These are phyloP conservation scores for Macrocybe gigantea DNA, from an alignment of 768 basidiomycete genomes.

Conservation along the genomic window DNA sequence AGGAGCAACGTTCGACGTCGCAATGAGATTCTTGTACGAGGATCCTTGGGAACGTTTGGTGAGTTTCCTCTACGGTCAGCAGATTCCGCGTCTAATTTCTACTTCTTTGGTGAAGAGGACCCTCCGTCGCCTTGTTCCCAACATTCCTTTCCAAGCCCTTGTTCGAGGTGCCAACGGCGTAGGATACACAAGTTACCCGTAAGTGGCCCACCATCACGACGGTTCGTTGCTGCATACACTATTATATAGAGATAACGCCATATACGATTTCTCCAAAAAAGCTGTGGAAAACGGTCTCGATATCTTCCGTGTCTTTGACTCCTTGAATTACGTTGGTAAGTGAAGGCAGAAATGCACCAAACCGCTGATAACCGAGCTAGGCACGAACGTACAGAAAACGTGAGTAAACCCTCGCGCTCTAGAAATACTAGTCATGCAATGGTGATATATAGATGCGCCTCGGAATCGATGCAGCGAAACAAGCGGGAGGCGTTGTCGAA, in stretches of 20 bases:
- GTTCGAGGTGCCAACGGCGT: constrained; percentile 99
- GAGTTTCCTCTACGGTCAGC: constrained; percentile 16
- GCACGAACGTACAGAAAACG: constrained; percentile 52
- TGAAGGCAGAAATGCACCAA: not conserved
- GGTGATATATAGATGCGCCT: constrained; percentile 70
- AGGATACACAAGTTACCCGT: constrained; percentile 98
- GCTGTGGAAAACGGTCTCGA: constrained; percentile 99
- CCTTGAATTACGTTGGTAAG: constrained; percentile 93
- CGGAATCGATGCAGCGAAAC: constrained; percentile 99
- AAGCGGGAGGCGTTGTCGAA: constrained; percentile 97
- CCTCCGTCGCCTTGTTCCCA: constrained; percentile 92
- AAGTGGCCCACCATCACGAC: constrained; percentile 19
- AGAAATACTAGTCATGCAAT: not conserved
- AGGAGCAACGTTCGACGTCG: constrained; percentile 97
- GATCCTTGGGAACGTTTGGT: constrained; percentile 99
- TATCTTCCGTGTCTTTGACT: constrained; percentile 99
- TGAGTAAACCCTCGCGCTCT: constrained; percentile 25
- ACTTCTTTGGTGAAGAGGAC: constrained; percentile 51
- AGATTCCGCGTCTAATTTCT: constrained; percentile 3
- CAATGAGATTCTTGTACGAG: constrained; percentile 99
- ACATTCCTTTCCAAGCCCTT: constrained; percentile 97
- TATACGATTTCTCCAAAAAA: constrained; percentile 99
- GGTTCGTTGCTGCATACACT: constrained; percentile 6
- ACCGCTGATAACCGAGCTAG: not conserved
- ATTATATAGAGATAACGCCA: constrained; percentile 79